Conservation (phyloP, 495 filamentous ascomycete genomes). For the Trypethelium eluteriae region DNA sequence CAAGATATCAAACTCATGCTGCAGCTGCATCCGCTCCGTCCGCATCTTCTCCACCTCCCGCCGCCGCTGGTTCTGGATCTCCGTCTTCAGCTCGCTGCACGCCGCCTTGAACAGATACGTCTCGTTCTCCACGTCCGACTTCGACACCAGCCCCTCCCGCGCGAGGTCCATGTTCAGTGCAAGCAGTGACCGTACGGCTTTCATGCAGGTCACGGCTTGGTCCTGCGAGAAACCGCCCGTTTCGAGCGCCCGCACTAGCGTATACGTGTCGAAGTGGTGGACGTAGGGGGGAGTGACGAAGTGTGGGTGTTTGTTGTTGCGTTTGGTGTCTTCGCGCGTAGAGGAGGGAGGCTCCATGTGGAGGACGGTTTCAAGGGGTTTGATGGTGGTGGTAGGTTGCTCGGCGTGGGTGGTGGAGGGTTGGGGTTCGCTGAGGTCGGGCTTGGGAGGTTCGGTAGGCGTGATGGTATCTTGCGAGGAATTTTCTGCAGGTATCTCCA, state of each 20-base stretch:
- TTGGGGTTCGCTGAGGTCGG: slow-evolving; percentile 1
- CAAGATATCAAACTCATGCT: slow-evolving; percentile 90
- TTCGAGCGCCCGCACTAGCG: slow-evolving; percentile 68
- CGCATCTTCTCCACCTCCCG: slow-evolving; percentile 62
- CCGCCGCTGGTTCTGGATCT: slow-evolving; percentile 52
- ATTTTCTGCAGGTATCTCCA: slow-evolving; percentile 2
- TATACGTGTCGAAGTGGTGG: slow-evolving; percentile 94
- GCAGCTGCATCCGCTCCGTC: slow-evolving; percentile 71
- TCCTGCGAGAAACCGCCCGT: slow-evolving; percentile 57
- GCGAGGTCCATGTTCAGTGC: slow-evolving; percentile 74
- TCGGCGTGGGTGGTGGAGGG: slow-evolving; percentile 9
- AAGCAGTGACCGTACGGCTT: slow-evolving; percentile 68
- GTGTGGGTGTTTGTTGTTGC: slow-evolving; percentile 51
- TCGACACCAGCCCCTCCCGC: slow-evolving; percentile 63
- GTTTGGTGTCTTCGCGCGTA: slow-evolving; percentile 30
- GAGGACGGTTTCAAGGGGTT: slow-evolving; percentile 59
- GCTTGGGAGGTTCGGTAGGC: slow-evolving; percentile 12
- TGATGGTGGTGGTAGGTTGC: slow-evolving; percentile 29
- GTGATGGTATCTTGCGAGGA: slow-evolving; percentile 31
- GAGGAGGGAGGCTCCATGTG: slow-evolving; percentile 49
- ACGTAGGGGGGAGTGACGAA: slow-evolving; percentile 70
- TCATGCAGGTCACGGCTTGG: slow-evolving; percentile 78
- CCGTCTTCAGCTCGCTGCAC: slow-evolving; percentile 82
- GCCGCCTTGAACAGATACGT: slow-evolving; percentile 90
- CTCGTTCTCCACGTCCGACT: slow-evolving; percentile 76